Base-by-base conservation (phyloP, 140 eudicot species). In the Anethum foeniculum region DNA sequence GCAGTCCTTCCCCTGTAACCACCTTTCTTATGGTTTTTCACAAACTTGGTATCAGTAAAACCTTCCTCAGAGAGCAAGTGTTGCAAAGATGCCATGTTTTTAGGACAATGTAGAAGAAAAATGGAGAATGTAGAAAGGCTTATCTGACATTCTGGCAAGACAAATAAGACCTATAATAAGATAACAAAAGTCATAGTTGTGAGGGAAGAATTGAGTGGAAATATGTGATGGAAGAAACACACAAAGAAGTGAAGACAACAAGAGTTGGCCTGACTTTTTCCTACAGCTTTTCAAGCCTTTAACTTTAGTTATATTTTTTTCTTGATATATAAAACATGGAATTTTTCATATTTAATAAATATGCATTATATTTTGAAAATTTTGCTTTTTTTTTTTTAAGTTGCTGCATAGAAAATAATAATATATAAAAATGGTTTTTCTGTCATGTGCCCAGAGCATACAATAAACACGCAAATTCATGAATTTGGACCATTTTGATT, bases 1-100 rank as follows among this genome's bases (percentile, higher is more conserved):
- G 49, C 48, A 39, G 71, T 58, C 84, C 76, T 79, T 21, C 46
- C 84, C 82, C 81, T 91, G 80, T 84, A 83, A 65, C 78, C 81
- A 39, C 75, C 77, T 28, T 80, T 91, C 47, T 82, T 86, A 32
- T 48, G 84, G 76, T 71, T 56, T 71, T 76, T 88, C 28, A 58
- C 48, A 28, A 71, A 49, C 43, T 80, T 87, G 18, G 64, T 75
- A 64, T 64, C 77, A 47, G 69, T 77, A 79, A 85, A 88, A 30
- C 91, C 91, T 71, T 88, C 87, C 52, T 85, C 81, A 38, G 82
- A 67, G 30, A 88, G 86, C 48, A 88, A 82, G 47, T 85, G 86
- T 13, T 85, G 87, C n/a, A 88, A 82, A 76, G 91, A 85, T 3
- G 91, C 83, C 91, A 88, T 87, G 48, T 44, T 8, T 44, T 48